Conservation (phyloP, 2,329 filamentous ascomycete genomes). For the Alternaria postmessia region DNA sequence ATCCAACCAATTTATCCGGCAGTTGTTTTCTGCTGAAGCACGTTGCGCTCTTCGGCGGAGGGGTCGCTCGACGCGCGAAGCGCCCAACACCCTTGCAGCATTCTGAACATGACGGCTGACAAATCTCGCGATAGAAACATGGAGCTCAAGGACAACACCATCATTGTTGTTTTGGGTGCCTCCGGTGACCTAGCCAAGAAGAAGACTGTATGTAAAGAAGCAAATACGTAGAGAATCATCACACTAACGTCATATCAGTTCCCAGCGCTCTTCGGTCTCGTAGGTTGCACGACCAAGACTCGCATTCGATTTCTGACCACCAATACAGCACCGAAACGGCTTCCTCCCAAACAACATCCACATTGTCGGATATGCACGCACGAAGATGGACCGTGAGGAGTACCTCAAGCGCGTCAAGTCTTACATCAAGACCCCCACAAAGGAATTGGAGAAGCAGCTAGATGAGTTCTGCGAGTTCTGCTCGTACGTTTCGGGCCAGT, state of each 20-base stretch:
- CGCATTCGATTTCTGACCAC: constrained; percentile 27
- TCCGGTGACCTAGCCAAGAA: constrained; percentile 99
- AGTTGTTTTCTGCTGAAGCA: neutral
- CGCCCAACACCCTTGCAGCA: constrained; percentile 7
- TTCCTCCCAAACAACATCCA: constrained; percentile 96
- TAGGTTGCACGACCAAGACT: constrained; percentile 62
- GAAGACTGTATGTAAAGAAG: constrained; percentile 79
- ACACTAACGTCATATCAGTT: constrained; percentile 67
- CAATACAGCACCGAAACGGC: constrained; percentile 88
- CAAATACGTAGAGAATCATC: constrained; percentile 3
- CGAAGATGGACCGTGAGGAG: constrained; percentile 98
- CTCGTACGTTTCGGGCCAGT: constrained; percentile 95
- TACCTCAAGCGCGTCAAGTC: constrained; percentile 94
- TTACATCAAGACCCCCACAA: constrained; percentile 98
- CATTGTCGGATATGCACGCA: constrained; percentile 98
- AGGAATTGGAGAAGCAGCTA: constrained; percentile 95
- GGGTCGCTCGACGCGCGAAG: constrained; percentile 20
- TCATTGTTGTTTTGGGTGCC: constrained; percentile 94
- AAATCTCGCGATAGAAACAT: constrained; percentile 68
- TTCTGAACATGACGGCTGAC: constrained; percentile 39
- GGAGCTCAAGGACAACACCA: constrained; percentile 98
- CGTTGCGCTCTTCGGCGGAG: constrained; percentile 9
- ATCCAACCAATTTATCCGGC: constrained; percentile 15
- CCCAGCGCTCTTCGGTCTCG: constrained; percentile 94
- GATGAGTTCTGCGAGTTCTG: constrained; percentile 88